phyloP scores from a whole-genome alignment of 73 alveolate genomes.

The Tetrahymena borealis region DNA sequence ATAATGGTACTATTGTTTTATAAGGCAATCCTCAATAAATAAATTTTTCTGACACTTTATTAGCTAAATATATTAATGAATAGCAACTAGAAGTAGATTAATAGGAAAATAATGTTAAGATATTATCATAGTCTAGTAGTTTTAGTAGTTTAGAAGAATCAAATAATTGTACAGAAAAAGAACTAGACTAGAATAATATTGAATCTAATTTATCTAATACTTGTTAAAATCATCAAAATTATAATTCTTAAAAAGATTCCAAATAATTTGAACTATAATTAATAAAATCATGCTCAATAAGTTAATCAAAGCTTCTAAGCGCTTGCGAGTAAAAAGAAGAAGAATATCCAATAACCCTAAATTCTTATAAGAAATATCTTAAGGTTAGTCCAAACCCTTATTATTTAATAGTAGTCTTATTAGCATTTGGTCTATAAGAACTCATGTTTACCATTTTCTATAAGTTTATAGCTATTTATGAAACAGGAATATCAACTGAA shows the following conservation, averaged over 20 bases:
- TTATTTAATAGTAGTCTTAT: not conserved
- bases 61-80: not conserved
- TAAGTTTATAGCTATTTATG: not conserved
- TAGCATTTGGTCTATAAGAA: not conserved
- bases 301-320: no score
- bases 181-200: no score
- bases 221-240: no score
- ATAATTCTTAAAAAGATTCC: no score
- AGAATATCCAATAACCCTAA: not conserved
- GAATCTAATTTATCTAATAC: no score
- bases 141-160: no score
- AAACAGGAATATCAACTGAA: not conserved
- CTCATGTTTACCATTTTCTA: not conserved
- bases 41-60: not conserved
- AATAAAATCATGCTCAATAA: not conserved
- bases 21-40: slow-evolving; percentile 28
- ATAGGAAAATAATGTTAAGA: not conserved
- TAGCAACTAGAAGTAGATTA: not conserved
- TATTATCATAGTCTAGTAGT: not conserved
- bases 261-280: not conserved
- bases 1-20: slow-evolving; percentile 27
- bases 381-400: not conserved
- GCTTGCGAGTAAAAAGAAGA: not conserved
- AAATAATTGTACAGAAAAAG: no score
- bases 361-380: not conserved